Evolutionary conservation across 257 asterid genomes (phyloP).

Genomic region (Mentha longifolia): DNA sequence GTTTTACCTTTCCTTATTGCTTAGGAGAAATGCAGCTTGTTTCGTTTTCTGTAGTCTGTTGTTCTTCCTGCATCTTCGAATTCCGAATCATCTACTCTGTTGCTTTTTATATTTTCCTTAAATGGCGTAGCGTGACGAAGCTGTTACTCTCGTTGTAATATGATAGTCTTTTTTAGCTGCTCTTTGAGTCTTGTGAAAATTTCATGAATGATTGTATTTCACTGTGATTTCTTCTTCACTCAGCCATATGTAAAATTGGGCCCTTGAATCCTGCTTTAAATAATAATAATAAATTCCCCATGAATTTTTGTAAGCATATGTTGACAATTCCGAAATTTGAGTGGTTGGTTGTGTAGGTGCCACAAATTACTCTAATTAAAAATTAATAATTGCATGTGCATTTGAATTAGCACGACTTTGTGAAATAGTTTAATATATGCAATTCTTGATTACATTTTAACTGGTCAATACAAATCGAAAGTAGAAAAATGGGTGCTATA

Average conservation of each 20-base stretch:
- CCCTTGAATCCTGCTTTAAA: too few relatives aligned
- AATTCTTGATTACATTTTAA: not conserved
- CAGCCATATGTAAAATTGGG: not conserved
- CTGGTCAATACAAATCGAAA: not conserved
- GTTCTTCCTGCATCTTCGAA: not conserved
- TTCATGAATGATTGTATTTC: not conserved
- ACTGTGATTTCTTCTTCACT: not conserved
- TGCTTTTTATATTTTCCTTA: not conserved
- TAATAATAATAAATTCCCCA: too few relatives aligned
- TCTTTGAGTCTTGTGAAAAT: conserved; percentile 1
- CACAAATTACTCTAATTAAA: not conserved
- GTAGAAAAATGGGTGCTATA: not conserved
- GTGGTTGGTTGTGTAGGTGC: not conserved
- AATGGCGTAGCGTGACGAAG: not conserved
- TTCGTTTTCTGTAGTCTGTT: not conserved
- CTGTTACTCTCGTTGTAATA: conserved; percentile 27
- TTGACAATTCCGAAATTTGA: not conserved
- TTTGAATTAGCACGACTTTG: not conserved
- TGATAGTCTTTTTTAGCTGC: conserved; percentile 2
- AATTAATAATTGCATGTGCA: not conserved
- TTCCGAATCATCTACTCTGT: not conserved
- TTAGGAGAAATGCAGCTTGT: conserved; percentile 31
- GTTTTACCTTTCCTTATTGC: conserved; percentile 88
- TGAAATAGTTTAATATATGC: not conserved
- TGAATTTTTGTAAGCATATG: too few relatives aligned